Evolutionary conservation across 768 basidiomycete genomes (phyloP).

Genomic region (Termitomyces sp.): DNA sequence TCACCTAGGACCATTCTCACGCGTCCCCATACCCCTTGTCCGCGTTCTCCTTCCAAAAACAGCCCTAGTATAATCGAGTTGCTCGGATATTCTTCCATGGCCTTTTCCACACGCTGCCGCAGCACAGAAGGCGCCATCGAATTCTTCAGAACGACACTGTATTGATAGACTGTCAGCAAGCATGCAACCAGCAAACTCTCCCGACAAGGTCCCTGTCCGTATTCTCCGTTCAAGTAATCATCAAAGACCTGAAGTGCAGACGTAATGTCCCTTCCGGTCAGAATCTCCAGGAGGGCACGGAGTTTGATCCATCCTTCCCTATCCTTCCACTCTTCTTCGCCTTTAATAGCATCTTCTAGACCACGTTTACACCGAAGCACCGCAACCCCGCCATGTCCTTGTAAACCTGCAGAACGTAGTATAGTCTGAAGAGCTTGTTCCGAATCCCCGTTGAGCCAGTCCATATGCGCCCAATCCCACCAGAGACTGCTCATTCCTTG

Average conservation of each 20-base stretch:
- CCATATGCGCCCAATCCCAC: slow-evolving; percentile 85
- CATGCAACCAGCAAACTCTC: slow-evolving; percentile 57
- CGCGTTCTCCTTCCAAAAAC: slow-evolving; percentile 73
- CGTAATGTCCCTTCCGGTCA: slow-evolving; percentile 38
- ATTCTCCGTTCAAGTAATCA: slow-evolving; percentile 16
- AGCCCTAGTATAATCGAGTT: slow-evolving; percentile 71
- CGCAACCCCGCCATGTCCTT: slow-evolving; percentile 46
- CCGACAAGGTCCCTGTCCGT: slow-evolving; percentile 23
- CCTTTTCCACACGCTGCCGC: slow-evolving; percentile 50
- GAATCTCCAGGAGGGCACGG: slow-evolving; percentile 57
- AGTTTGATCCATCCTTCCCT: slow-evolving; percentile 63
- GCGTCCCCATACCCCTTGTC: slow-evolving; percentile 75
- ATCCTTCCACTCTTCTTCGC: slow-evolving; percentile 41
- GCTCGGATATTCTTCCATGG: slow-evolving; percentile 53
- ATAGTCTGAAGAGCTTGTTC: slow-evolving; percentile 50
- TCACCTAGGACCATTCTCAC: slow-evolving; percentile 55
- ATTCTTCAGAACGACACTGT: slow-evolving; percentile 48
- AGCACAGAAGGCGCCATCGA: slow-evolving; percentile 54
- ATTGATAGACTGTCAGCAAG: slow-evolving; percentile 56
- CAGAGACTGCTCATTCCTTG: slow-evolving; percentile 46
- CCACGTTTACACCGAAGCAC: slow-evolving; percentile 60
- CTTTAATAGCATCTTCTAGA: slow-evolving; percentile 45
- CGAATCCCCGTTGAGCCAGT: slow-evolving; percentile 58
- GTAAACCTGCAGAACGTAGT: slow-evolving; percentile 46
- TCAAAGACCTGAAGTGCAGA: slow-evolving; percentile 40